These are phyloP conservation scores for Colletotrichum truncatum DNA, from an alignment of 2,329 filamentous ascomycete species.

Conservation along the genomic window DNA sequence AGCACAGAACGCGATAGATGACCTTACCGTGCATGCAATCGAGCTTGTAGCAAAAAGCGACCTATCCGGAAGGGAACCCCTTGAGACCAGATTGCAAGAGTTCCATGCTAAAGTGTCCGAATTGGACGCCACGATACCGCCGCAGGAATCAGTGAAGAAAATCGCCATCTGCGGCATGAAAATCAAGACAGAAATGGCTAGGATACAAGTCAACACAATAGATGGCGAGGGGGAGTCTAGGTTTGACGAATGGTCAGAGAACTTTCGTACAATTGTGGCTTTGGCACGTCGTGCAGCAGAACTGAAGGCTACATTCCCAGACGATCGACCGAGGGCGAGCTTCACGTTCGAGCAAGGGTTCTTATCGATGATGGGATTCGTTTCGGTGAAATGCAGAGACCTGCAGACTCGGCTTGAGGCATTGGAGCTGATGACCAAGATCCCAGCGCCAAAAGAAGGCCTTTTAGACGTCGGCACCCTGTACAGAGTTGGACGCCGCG, in stretches of 20 bases:
- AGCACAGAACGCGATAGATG: slow-evolving; percentile 42
- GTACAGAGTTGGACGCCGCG: slow-evolving; percentile 10
- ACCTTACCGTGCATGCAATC: slow-evolving; percentile 38
- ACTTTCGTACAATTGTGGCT: slow-evolving; percentile 47
- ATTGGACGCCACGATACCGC: slow-evolving; percentile 38
- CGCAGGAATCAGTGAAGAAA: not conserved
- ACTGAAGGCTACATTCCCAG: not conserved
- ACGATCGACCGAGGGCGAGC: slow-evolving; percentile 33
- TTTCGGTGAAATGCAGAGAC: slow-evolving; percentile 14
- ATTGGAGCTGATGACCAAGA: slow-evolving; percentile 37
- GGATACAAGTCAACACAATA: slow-evolving; percentile 45
- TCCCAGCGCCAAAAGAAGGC: slow-evolving; percentile 34
- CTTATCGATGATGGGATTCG: slow-evolving; percentile 6
- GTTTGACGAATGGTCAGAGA: slow-evolving; percentile 44
- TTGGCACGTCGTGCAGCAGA: slow-evolving; percentile 34
- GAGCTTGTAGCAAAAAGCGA: slow-evolving; percentile 39
- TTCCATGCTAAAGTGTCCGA: slow-evolving; percentile 39
- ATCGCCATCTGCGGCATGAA: slow-evolving; percentile 14
- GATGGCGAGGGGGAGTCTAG: slow-evolving; percentile 39
- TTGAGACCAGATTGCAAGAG: slow-evolving; percentile 43
- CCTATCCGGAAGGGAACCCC: slow-evolving; percentile 33
- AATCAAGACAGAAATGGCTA: slow-evolving; percentile 39
- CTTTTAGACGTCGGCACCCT: slow-evolving; percentile 10
- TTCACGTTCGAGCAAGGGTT: slow-evolving; percentile 19
- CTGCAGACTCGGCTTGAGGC: slow-evolving; percentile 49